Conservation (phyloP, 2,329 filamentous ascomycete species). For the Alternaria triticina region DNA sequence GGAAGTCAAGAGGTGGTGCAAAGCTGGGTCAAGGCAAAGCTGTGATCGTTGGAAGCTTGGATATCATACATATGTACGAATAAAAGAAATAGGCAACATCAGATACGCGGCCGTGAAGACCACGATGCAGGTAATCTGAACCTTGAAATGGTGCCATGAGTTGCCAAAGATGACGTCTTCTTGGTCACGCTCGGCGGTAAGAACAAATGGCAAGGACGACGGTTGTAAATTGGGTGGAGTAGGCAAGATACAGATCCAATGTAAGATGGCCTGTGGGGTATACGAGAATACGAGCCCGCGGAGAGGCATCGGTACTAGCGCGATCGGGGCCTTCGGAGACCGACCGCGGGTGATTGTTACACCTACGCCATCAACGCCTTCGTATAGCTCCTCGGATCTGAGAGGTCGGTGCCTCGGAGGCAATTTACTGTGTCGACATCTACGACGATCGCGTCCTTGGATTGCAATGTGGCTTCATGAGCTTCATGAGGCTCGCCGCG, state of each 20-base stretch:
- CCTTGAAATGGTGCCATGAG: background rate
- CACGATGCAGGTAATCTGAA: background rate
- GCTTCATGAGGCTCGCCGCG: background rate
- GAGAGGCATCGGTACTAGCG: background rate
- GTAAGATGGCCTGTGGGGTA: background rate
- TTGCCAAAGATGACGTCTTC: background rate
- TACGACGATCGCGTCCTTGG: background rate
- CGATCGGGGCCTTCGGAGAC: background rate
- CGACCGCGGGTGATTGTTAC: background rate
- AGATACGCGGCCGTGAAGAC: background rate
- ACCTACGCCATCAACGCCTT: background rate
- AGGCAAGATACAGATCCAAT: background rate
- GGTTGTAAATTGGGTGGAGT: background rate
- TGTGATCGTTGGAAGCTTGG: slow-evolving; percentile 21
- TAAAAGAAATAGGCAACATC: background rate
- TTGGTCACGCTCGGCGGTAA: background rate
- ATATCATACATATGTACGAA: background rate
- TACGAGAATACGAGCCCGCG: background rate
- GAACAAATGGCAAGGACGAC: background rate
- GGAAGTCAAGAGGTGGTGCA: slow-evolving; percentile 46
- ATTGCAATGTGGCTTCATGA: background rate
- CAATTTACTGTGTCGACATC: background rate
- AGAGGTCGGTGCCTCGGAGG: background rate
- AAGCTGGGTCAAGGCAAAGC: slow-evolving; percentile 47
- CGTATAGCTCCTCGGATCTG: background rate